Percentiles rank a stretch among this genome's conserved stretches.
These are phyloP conservation scores for Amphirosellinia nigrospora DNA, from an alignment of 495 filamentous ascomycete genomes.

Conservation along the genomic window DNA sequence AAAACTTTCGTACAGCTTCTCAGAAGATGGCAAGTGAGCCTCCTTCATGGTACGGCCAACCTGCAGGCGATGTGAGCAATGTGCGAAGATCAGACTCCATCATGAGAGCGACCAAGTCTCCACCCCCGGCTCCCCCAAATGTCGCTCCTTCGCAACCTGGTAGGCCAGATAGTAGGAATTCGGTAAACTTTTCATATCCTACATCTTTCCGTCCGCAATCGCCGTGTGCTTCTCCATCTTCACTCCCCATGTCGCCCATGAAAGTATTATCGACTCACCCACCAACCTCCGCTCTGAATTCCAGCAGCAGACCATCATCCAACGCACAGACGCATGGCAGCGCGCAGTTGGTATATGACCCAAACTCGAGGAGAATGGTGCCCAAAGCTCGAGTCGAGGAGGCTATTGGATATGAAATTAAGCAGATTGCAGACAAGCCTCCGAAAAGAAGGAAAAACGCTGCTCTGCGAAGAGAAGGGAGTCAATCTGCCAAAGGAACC, in stretches of 20 bases:
- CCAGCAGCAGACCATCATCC: constrained; percentile 33
- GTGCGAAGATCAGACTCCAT: constrained; percentile 50
- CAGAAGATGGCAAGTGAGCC: constrained; percentile 46
- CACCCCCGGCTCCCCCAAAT: constrained; percentile 19
- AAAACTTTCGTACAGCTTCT: constrained; percentile 50
- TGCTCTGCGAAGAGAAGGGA: constrained; percentile 38
- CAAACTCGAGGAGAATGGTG: constrained; percentile 63
- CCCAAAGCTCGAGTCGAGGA: constrained; percentile 41
- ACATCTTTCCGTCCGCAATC: constrained; percentile 49
- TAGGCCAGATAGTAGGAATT: constrained; percentile 63
- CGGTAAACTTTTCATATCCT: constrained; percentile 88
- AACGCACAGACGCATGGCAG: constrained; percentile 36
- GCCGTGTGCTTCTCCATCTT: constrained; percentile 44
- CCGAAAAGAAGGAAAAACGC: constrained; percentile 61
- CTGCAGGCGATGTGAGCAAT: constrained; percentile 49
- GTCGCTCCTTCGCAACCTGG: constrained; percentile 16
- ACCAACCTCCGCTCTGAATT: constrained; percentile 29
- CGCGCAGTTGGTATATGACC: constrained; percentile 58
- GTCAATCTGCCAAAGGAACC: constrained; percentile 46
- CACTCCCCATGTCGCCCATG: constrained; percentile 41
- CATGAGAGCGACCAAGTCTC: constrained; percentile 46
- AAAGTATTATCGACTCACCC: constrained; percentile 26
- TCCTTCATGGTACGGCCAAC: constrained; percentile 51
- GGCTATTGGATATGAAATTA: constrained; percentile 46
- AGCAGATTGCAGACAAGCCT: constrained; percentile 55